These are phyloP conservation scores for Suillus subaureus DNA, from an alignment of 768 basidiomycete genomes.

Conservation along the genomic window DNA sequence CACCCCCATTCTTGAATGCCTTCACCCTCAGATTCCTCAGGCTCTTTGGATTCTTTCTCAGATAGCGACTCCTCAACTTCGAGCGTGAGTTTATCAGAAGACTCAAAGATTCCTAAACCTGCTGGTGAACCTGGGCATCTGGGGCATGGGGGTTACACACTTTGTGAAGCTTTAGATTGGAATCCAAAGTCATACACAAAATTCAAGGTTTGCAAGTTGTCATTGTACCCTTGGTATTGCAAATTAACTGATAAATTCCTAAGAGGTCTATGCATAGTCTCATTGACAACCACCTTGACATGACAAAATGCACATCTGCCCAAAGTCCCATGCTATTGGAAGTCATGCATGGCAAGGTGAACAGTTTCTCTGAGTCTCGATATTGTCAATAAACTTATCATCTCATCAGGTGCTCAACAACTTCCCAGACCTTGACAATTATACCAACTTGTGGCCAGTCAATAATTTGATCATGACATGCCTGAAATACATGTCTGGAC, in stretches of 20 bases:
- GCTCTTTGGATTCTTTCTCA: constrained; percentile 1
- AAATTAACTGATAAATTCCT: background rate
- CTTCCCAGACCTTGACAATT: constrained; percentile 17
- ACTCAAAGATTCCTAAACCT: constrained; percentile 28
- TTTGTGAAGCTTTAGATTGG: constrained; percentile 24
- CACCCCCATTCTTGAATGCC: background rate
- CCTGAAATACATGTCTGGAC: constrained; percentile 13
- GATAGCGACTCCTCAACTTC: constrained; percentile 2
- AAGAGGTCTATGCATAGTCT: constrained; percentile 5
- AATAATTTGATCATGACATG: constrained; percentile 14
- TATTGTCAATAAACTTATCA: background rate
- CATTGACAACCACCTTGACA: constrained; percentile 14
- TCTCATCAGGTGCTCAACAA: background rate
- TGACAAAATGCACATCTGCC: constrained; percentile 12
- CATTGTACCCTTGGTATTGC: background rate
- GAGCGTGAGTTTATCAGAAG: constrained; percentile 8
- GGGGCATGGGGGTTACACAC: constrained; percentile 27
- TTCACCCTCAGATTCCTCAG: background rate
- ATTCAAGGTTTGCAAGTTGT: constrained; percentile 22
- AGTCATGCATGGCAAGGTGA: background rate
- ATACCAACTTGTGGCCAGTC: constrained; percentile 13
- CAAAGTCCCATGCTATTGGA: constrained; percentile 7
- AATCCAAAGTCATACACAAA: constrained; percentile 15
- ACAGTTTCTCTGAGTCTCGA: background rate
- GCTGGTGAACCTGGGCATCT: constrained; percentile 25